phyloP scores from a whole-genome alignment of 208 protist species.

The Sergeia podlipaevii region DNA sequence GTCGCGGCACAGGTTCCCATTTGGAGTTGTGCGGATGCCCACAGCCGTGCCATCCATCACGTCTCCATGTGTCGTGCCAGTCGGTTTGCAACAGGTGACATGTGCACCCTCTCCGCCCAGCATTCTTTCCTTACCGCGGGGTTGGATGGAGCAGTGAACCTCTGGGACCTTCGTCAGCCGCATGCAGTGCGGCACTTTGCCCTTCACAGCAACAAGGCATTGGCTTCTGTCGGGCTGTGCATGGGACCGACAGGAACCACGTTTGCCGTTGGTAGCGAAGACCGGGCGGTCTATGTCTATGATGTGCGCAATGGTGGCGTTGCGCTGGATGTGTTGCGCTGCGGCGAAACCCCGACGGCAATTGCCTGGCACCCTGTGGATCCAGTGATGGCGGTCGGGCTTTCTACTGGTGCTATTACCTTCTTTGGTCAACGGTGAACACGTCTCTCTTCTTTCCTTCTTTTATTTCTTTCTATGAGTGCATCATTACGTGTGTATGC shows the following conservation, averaged over 20 bases:
- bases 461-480: constrained; percentile 2
- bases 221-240: constrained; percentile 49
- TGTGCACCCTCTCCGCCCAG: constrained; percentile 13
- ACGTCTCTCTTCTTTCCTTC: constrained; percentile 9
- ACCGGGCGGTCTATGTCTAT: constrained; percentile 60
- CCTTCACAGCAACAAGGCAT: constrained; percentile 64
- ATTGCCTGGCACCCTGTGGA: constrained; percentile 69
- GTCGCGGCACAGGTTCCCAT: constrained; percentile 35
- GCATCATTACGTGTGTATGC: neutral
- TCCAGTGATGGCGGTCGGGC: constrained; percentile 49
- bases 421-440: constrained; percentile 41
- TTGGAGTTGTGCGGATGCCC: constrained; percentile 36
- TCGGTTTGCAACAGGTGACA: constrained; percentile 29
- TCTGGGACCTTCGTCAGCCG: constrained; percentile 72
- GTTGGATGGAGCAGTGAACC: constrained; percentile 54
- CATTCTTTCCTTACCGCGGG: constrained; percentile 71
- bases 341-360: no score
- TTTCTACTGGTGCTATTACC: constrained; percentile 18
- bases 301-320: constrained; percentile 38
- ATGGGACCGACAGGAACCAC: constrained; percentile 42
- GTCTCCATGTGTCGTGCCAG: constrained; percentile 44
- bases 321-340: constrained; percentile 40
- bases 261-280: constrained; percentile 78
- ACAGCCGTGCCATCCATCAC: constrained; percentile 62
- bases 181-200: constrained; percentile 55